Conservation (phyloP, 768 basidiomycete species). For the Strobilomyces confusus region DNA sequence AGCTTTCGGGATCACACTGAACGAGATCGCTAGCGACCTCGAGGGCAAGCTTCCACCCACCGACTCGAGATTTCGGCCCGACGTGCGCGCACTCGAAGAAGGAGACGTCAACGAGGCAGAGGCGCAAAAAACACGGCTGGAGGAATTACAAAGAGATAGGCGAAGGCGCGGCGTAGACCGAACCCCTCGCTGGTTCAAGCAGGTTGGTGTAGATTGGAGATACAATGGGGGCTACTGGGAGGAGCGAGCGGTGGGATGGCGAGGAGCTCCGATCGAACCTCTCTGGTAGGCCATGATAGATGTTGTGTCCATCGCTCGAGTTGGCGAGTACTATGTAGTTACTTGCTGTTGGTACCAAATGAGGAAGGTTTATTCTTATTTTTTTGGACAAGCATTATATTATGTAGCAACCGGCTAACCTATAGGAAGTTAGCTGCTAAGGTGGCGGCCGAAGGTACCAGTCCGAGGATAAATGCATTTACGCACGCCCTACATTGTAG, state of each 20-base stretch:
- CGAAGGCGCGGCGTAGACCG: constrained; percentile 56
- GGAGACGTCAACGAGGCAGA: constrained; percentile 72
- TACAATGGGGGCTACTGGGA: constrained; percentile 87
- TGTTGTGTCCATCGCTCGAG: background rate
- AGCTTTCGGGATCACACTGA: constrained; percentile 70
- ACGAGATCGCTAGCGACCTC: constrained; percentile 71
- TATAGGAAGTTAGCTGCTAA: too few species aligned
- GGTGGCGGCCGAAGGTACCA: too few species aligned
- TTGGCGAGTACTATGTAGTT: background rate
- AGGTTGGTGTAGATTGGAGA: constrained; percentile 65
- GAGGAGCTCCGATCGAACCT: constrained; percentile 41
- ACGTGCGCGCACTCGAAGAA: constrained; percentile 79
- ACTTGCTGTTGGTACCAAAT: background rate
- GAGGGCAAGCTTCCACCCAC: constrained; percentile 65
- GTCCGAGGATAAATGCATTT: too few species aligned
- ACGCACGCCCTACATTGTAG: too few species aligned
- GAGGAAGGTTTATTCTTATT: background rate
- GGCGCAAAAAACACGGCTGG: constrained; percentile 63
- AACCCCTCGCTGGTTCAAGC: constrained; percentile 72
- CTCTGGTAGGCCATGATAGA: constrained; percentile 48
- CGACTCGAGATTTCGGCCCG: constrained; percentile 78
- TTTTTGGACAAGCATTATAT: too few species aligned
- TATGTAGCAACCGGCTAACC: too few species aligned
- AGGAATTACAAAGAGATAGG: constrained; percentile 73
- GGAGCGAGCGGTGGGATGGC: constrained; percentile 61